Evolutionary conservation across 768 basidiomycete species (phyloP).

Genomic region (Leccinum sublutescens): DNA sequence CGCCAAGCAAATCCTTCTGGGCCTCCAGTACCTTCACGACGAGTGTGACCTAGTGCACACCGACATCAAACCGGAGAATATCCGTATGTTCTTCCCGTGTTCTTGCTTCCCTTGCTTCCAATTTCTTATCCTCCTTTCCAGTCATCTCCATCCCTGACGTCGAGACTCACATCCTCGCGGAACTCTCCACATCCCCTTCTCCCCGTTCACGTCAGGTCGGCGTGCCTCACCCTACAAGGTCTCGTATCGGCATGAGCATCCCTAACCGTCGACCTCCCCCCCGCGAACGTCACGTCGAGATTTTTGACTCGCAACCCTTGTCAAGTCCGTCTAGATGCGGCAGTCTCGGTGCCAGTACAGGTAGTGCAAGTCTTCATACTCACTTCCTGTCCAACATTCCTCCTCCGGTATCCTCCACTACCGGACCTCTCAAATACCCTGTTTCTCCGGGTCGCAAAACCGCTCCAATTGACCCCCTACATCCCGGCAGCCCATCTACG

Average conservation of each 20-base stretch:
- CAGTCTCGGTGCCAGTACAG: slow-evolving; percentile 32
- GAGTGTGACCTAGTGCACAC: slow-evolving; percentile 93
- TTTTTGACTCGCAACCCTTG: slow-evolving; percentile 79
- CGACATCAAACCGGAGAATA: slow-evolving; percentile 94
- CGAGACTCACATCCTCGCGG: slow-evolving; percentile 67
- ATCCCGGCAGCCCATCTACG: slow-evolving; percentile 36
- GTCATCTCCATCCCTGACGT: slow-evolving; percentile 84
- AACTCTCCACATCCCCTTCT: slow-evolving; percentile 64
- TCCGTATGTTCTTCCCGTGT: slow-evolving; percentile 71
- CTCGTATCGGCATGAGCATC: slow-evolving; percentile 59
- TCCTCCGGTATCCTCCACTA: slow-evolving; percentile 17
- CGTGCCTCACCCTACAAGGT: slow-evolving; percentile 68
- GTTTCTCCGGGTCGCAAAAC: slow-evolving; percentile 5
- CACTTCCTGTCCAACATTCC: slow-evolving; percentile 15
- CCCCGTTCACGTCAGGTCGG: slow-evolving; percentile 81
- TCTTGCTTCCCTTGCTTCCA: slow-evolving; percentile 24
- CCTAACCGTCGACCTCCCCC: slow-evolving; percentile 48
- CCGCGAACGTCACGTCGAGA: slow-evolving; percentile 68
- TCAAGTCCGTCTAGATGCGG: slow-evolving; percentile 46
- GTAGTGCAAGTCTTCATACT: slow-evolving; percentile 17
- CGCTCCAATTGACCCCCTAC: slow-evolving; percentile 16
- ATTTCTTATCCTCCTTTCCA: slow-evolving; percentile 30
- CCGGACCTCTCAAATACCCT: slow-evolving; percentile 21
- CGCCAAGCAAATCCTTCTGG: slow-evolving; percentile 81
- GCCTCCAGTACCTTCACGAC: slow-evolving; percentile 88